These are phyloP conservation scores for Candida vartiovaarae DNA, from an alignment of 805 yeast species.

Conservation along the genomic window DNA sequence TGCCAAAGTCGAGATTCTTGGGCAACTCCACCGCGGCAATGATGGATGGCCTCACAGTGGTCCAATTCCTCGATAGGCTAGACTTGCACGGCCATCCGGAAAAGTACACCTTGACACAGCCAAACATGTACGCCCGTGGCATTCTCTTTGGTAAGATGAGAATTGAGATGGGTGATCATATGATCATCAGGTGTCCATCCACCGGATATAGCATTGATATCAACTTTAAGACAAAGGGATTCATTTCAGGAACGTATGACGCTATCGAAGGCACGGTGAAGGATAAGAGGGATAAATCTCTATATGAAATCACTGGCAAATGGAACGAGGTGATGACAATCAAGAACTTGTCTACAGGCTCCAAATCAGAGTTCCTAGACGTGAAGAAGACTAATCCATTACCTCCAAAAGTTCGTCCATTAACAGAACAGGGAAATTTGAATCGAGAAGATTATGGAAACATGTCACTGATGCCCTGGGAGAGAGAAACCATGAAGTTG, in stretches of 20 bases:
- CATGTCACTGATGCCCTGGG: conserved; percentile 79
- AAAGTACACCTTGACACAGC: conserved; percentile 81
- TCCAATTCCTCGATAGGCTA: conserved; percentile 56
- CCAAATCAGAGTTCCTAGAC: conserved; percentile 50
- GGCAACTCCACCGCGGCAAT: conserved; percentile 97
- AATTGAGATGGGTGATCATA: conserved; percentile 88
- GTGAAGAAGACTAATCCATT: conserved; percentile 45
- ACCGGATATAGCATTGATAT: conserved; percentile 64
- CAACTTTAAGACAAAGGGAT: conserved; percentile 93
- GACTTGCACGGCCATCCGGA: conserved; percentile 50
- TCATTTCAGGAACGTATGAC: conserved; percentile 87
- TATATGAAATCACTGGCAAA: conserved; percentile 74
- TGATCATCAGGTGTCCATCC: conserved; percentile 60
- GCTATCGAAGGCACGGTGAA: conserved; percentile 73
- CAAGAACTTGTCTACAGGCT: conserved; percentile 43
- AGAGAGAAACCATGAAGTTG: conserved; percentile 66
- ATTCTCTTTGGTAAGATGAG: conserved; percentile 84
- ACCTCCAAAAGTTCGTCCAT: conserved; percentile 68
- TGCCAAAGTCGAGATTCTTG: conserved; percentile 81
- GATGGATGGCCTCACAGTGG: conserved; percentile 84
- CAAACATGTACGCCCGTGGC: conserved; percentile 93
- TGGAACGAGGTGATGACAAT: conserved; percentile 87
- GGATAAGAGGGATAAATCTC: conserved; percentile 39
- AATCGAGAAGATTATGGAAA: conserved; percentile 79
- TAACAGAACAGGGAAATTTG: conserved; percentile 72